Percentiles rank a stretch among this genome's conserved stretches.
Conservation (phyloP, 2,329 filamentous ascomycete species). For the Lasiodiplodia theobromae region DNA sequence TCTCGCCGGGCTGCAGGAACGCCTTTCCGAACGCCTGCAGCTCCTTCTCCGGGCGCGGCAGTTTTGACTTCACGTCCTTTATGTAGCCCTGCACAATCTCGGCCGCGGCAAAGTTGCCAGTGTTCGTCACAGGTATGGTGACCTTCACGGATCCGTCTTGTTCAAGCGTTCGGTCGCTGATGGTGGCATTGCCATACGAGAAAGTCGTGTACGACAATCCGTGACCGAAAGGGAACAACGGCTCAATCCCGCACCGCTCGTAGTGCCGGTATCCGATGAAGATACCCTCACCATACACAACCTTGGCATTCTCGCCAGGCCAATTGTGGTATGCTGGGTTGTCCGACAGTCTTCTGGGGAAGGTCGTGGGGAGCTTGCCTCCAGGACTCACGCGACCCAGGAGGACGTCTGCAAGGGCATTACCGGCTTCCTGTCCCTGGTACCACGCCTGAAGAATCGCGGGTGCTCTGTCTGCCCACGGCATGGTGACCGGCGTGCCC, state of each 20-base stretch:
- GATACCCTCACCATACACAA: slow-evolving; percentile 75
- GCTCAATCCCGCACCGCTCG: slow-evolving; percentile 59
- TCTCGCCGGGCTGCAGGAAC: slow-evolving; percentile 46
- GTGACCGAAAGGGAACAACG: slow-evolving; percentile 78
- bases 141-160: slow-evolving; percentile 50
- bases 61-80: slow-evolving; percentile 65
- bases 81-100: slow-evolving; percentile 75
- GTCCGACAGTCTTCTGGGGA: slow-evolving; percentile 66
- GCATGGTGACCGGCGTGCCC: slow-evolving; percentile 75
- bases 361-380: slow-evolving; percentile 76
- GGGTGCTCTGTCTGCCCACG: slow-evolving; percentile 70
- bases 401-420: slow-evolving; percentile 78
- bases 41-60: slow-evolving; percentile 74
- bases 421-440: slow-evolving; percentile 85
- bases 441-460: slow-evolving; percentile 81
- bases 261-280: slow-evolving; percentile 78
- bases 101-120: slow-evolving; percentile 62
- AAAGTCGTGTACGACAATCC: slow-evolving; percentile 81
- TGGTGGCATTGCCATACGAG: slow-evolving; percentile 59
- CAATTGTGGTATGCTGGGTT: slow-evolving; percentile 76
- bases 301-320: slow-evolving; percentile 72
- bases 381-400: slow-evolving; percentile 77
- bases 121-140: slow-evolving; percentile 62
- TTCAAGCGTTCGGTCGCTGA: slow-evolving; percentile 13
- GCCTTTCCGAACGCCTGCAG: slow-evolving; percentile 68